These are phyloP conservation scores for Lantana camara DNA, from an alignment of 257 asterid genomes.

Conservation along the genomic window DNA sequence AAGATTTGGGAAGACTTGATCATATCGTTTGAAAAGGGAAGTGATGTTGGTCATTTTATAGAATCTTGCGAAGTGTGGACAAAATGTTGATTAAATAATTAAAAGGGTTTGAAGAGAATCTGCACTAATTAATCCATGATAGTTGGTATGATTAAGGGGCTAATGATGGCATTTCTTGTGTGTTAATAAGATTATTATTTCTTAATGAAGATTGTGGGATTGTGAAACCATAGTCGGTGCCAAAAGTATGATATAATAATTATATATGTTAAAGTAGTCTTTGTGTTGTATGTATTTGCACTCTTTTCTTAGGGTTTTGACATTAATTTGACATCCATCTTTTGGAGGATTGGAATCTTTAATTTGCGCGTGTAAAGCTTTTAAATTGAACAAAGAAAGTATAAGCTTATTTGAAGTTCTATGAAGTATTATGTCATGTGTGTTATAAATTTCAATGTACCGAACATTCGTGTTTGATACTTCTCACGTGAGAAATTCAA, in stretches of 20 bases:
- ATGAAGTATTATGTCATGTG: too few relatives aligned
- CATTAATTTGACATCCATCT: neutral
- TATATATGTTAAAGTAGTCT: too few relatives aligned
- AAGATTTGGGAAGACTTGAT: constrained; percentile 17
- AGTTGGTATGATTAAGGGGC: constrained; percentile 15
- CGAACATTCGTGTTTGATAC: too few relatives aligned
- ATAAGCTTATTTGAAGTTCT: too few relatives aligned
- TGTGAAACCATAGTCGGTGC: neutral
- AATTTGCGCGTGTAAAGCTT: too few relatives aligned
- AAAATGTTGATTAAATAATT: neutral
- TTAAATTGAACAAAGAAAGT: too few relatives aligned
- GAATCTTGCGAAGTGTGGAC: constrained; percentile 11
- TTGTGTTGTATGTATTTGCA: too few relatives aligned
- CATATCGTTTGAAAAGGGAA: neutral
- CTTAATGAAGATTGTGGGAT: neutral
- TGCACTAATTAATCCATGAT: neutral
- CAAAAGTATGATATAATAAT: too few relatives aligned
- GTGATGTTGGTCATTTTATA: constrained; percentile 25
- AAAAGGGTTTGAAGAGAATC: neutral
- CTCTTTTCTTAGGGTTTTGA: neutral
- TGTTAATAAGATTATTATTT: constrained; percentile 15
- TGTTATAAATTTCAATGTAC: too few relatives aligned
- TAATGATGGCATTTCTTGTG: constrained; percentile 15
- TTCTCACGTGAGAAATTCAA: too few relatives aligned
- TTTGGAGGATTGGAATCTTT: too few relatives aligned